A percentile compares a stretch with the other conserved stretches of the same genome.
phyloP scores from a whole-genome alignment of 176 grass and related monocot genomes.

The Triticum monococcum region DNA sequence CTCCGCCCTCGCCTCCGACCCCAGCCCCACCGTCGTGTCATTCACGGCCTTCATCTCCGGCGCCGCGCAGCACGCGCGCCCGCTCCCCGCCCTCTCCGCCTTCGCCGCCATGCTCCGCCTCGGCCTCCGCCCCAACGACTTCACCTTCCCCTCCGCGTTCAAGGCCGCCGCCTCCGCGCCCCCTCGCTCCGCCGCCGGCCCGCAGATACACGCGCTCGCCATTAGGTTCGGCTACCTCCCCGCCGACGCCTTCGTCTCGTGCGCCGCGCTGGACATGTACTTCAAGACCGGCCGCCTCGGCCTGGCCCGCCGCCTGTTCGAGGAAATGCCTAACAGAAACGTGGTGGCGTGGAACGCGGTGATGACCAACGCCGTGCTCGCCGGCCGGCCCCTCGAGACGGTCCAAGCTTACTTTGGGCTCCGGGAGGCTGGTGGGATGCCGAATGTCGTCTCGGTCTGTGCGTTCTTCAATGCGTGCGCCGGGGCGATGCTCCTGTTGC shows the following conservation, averaged over 20 bases:
- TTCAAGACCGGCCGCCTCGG: slow-evolving; percentile 55
- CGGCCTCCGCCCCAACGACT: slow-evolving; percentile 78
- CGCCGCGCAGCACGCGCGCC: slow-evolving; percentile 52
- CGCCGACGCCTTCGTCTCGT: slow-evolving; percentile 60
- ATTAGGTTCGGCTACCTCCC: slow-evolving; percentile 49
- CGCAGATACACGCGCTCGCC: slow-evolving; percentile 42
- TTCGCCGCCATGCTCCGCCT: slow-evolving; percentile 63
- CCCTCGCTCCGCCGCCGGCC: not conserved
- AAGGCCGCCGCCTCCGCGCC: slow-evolving; percentile 52
- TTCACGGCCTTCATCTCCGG: slow-evolving; percentile 80
- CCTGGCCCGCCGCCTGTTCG: slow-evolving; percentile 56
- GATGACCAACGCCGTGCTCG: slow-evolving; percentile 64
- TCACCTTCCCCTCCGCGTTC: slow-evolving; percentile 75
- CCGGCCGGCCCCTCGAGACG: slow-evolving; percentile 51
- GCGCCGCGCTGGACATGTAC: slow-evolving; percentile 80
- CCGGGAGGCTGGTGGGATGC: slow-evolving; percentile 35
- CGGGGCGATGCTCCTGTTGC: slow-evolving; percentile 22
- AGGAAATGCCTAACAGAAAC: slow-evolving; percentile 66
- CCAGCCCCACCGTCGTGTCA: slow-evolving; percentile 65
- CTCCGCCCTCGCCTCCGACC: slow-evolving; percentile 46
- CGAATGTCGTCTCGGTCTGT: slow-evolving; percentile 54
- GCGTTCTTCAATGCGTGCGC: slow-evolving; percentile 80
- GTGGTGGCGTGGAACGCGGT: slow-evolving; percentile 71
- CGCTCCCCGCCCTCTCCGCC: slow-evolving; percentile 46
- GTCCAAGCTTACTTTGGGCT: slow-evolving; percentile 56